phyloP scores from a whole-genome alignment of 495 filamentous ascomycete species.

The Penicillium crystallinum region DNA sequence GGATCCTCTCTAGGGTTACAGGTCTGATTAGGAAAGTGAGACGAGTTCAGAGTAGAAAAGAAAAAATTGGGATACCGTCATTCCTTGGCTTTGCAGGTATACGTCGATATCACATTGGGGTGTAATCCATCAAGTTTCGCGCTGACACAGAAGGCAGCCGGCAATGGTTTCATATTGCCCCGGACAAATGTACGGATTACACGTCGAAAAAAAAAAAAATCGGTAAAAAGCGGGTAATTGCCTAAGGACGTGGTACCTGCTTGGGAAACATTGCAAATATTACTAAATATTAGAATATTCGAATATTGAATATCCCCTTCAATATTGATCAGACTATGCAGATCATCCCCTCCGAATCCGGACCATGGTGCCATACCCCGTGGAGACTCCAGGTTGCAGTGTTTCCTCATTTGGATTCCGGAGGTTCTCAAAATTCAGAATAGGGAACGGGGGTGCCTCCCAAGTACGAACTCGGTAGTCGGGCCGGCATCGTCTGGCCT shows the following conservation, averaged over 20 bases:
- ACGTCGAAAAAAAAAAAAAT: not conserved
- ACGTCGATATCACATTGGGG: too few relatives aligned
- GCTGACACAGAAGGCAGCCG: not conserved
- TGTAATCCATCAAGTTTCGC: not conserved
- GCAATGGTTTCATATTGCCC: not conserved
- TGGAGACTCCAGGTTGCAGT: not conserved
- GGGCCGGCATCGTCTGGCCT: not conserved
- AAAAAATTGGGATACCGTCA: too few relatives aligned
- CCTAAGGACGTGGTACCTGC: slow-evolving; percentile 11
- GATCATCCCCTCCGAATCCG: slow-evolving; percentile 2
- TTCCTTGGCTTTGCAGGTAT: too few relatives aligned
- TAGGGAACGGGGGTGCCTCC: not conserved
- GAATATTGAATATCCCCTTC: not conserved
- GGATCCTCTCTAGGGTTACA: not conserved
- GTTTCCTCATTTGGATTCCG: not conserved
- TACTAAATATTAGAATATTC: not conserved
- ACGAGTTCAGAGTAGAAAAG: not conserved
- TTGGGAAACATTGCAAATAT: slow-evolving; percentile 1
- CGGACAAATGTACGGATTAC: not conserved
- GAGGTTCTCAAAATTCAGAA: not conserved
- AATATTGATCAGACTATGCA: not conserved
- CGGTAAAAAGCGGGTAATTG: slow-evolving; percentile 26
- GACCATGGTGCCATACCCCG: slow-evolving; percentile 5
- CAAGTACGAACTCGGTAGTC: not conserved
- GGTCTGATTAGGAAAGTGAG: not conserved